A percentile compares a stretch with the other conserved stretches of the same genome.
These are phyloP conservation scores for Raphidocelis subcapitata DNA, from an alignment of 139 green algal species.

Conservation along the genomic window DNA sequence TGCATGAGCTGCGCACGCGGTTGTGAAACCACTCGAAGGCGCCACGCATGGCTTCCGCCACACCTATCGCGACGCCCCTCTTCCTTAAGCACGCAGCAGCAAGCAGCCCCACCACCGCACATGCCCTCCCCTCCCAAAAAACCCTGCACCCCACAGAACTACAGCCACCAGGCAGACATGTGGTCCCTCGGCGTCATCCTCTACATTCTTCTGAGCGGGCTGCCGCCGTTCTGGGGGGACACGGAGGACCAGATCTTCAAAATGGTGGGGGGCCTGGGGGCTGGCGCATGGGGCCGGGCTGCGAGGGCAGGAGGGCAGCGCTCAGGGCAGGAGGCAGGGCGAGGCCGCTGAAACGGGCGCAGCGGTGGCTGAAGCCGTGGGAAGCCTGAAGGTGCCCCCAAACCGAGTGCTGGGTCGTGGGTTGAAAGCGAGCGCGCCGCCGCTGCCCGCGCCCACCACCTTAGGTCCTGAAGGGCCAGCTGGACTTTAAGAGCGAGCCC, in stretches of 20 bases:
- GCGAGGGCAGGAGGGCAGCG: background rate
- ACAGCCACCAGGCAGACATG: conserved; percentile 73
- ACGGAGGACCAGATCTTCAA: conserved; percentile 53
- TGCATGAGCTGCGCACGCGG: too few species aligned
- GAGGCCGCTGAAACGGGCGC: background rate
- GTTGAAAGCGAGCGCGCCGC: background rate
- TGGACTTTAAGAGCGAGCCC: conserved; percentile 82
- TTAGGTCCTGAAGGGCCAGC: conserved; percentile 57
- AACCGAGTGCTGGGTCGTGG: too few species aligned
- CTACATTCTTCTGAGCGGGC: conserved; percentile 88
- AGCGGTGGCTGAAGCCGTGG: too few species aligned
- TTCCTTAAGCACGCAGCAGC: too few species aligned
- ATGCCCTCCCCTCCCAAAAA: background rate
- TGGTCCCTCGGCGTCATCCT: conserved; percentile 90
- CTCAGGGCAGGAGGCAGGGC: background rate
- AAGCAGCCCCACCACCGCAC: too few species aligned
- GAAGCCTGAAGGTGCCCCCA: too few species aligned
- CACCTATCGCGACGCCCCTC: too few species aligned
- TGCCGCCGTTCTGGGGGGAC: conserved; percentile 88
- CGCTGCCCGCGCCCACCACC: background rate
- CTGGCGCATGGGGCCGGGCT: background rate
- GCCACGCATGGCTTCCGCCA: too few species aligned
- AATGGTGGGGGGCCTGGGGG: conserved; percentile 11
- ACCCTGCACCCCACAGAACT: conserved; percentile 36
- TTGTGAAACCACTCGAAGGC: too few species aligned